These are phyloP conservation scores for Tuber microsphaerosporum DNA, from an alignment of 495 filamentous ascomycete genomes.

Conservation along the genomic window DNA sequence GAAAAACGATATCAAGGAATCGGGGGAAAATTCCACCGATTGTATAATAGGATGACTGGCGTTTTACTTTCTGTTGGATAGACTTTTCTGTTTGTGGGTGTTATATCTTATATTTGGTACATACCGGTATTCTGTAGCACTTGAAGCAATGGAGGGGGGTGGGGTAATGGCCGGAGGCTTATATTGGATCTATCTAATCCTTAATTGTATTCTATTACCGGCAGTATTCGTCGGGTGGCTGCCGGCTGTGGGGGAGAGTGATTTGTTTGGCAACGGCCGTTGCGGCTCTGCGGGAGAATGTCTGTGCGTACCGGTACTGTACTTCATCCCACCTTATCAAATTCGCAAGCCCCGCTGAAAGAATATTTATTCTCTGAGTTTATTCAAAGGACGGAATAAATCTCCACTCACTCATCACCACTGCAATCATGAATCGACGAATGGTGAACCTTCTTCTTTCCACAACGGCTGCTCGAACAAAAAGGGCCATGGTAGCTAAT, in stretches of 20 bases:
- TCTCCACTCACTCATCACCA: neutral
- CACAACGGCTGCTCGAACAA: neutral
- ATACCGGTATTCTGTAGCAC: neutral
- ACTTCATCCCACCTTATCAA: neutral
- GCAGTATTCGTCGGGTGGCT: neutral
- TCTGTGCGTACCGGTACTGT: neutral
- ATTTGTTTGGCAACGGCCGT: neutral
- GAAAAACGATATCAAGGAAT: neutral
- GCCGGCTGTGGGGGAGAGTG: neutral
- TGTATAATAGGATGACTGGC: neutral
- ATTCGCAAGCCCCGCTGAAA: neutral
- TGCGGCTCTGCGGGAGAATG: neutral
- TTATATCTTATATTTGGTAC: neutral
- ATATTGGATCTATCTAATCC: neutral
- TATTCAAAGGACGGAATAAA: neutral
- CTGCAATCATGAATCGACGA: slow-evolving; percentile 27
- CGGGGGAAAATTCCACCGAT: neutral
- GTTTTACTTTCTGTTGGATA: neutral
- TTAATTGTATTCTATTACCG: neutral
- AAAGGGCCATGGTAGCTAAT: slow-evolving; percentile 8
- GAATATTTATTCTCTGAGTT: neutral
- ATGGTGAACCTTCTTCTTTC: slow-evolving; percentile 12
- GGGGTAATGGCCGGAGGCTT: neutral
- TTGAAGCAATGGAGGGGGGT: neutral
- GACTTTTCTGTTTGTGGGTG: neutral